phyloP scores from a whole-genome alignment of 345 rosid species.

The Aethionema arabicum region DNA sequence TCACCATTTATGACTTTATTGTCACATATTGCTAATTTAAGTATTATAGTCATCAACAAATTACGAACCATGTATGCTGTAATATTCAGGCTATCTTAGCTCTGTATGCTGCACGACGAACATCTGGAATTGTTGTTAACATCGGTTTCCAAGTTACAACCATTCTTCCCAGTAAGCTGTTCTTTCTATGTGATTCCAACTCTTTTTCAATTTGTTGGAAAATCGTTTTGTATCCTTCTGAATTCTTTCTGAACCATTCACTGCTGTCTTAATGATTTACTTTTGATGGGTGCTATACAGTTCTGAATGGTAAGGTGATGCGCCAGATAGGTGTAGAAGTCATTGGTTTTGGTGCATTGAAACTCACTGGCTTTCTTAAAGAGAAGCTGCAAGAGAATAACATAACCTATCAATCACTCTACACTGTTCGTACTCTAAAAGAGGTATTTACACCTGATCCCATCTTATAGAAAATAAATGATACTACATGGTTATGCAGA shows the following conservation, averaged over 20 bases:
- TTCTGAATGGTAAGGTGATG: conserved; percentile 89
- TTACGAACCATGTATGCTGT: background rate
- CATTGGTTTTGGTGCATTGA: conserved; percentile 75
- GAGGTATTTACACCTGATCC: conserved; percentile 53
- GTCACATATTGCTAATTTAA: background rate
- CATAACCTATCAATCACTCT: conserved; percentile 61
- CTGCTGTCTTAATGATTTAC: conserved; percentile 24
- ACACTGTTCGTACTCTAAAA: conserved; percentile 79
- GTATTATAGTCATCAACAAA: background rate
- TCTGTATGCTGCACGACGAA: conserved; percentile 64
- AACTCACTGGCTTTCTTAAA: conserved; percentile 81
- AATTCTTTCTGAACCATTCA: conserved; percentile 14
- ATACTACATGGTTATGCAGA: background rate
- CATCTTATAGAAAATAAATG: conserved; percentile 9
- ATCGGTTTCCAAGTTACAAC: conserved; percentile 90
- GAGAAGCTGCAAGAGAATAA: conserved; percentile 79
- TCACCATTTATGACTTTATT: conserved; percentile 4
- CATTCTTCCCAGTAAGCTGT: conserved; percentile 76
- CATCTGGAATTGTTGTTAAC: conserved; percentile 87
- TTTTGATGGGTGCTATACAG: conserved; percentile 42
- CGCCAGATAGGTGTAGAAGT: conserved; percentile 87
- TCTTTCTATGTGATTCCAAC: background rate
- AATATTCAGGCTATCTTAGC: conserved; percentile 78
- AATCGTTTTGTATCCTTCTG: conserved; percentile 1
- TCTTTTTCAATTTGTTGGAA: conserved; percentile 1